phyloP scores from a whole-genome alignment of 2,329 filamentous ascomycete genomes.

The Penicillium freii region DNA sequence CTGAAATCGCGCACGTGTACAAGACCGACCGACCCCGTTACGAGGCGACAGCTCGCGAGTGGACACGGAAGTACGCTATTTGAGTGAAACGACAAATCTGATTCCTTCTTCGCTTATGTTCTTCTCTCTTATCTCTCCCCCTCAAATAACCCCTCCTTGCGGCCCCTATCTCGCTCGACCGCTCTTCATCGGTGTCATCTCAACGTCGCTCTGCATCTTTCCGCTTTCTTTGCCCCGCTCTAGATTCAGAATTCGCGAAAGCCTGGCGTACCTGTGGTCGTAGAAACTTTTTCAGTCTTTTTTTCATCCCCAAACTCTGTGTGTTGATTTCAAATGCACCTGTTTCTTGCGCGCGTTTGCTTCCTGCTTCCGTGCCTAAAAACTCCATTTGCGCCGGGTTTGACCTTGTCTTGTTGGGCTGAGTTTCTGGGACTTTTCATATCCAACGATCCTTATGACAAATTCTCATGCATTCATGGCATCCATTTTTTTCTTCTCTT shows the following conservation, averaged over 20 bases:
- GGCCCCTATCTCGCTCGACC: conserved; percentile 5
- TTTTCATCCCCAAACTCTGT: conserved; percentile 15
- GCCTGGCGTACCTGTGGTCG: conserved; percentile 40
- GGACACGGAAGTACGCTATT: conserved; percentile 99
- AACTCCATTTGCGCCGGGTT: conserved; percentile 3
- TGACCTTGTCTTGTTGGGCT: conserved; percentile 22
- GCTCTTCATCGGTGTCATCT: conserved; percentile 8
- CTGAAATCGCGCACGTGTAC: conserved; percentile 99
- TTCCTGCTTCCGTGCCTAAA: conserved; percentile 14
- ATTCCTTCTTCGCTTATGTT: conserved; percentile 25
- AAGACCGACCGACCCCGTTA: conserved; percentile 97
- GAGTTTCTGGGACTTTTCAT: conserved; percentile 33
- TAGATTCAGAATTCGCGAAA: conserved; percentile 31
- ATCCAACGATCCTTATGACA: conserved; percentile 41
- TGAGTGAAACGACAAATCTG: conserved; percentile 48
- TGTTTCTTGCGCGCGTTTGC: conserved; percentile 15
- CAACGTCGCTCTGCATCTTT: conserved; percentile 19
- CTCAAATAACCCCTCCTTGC: conserved; percentile 7
- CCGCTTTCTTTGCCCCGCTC: conserved; percentile 11
- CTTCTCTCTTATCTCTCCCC: not conserved
- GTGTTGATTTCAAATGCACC: conserved; percentile 13
- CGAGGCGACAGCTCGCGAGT: conserved; percentile 94
- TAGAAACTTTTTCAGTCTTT: conserved; percentile 34
- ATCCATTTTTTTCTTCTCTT: conserved; percentile 28
- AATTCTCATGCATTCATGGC: conserved; percentile 39